These are phyloP conservation scores for Leccinum sublutescens DNA, from an alignment of 768 basidiomycete genomes.

Conservation along the genomic window DNA sequence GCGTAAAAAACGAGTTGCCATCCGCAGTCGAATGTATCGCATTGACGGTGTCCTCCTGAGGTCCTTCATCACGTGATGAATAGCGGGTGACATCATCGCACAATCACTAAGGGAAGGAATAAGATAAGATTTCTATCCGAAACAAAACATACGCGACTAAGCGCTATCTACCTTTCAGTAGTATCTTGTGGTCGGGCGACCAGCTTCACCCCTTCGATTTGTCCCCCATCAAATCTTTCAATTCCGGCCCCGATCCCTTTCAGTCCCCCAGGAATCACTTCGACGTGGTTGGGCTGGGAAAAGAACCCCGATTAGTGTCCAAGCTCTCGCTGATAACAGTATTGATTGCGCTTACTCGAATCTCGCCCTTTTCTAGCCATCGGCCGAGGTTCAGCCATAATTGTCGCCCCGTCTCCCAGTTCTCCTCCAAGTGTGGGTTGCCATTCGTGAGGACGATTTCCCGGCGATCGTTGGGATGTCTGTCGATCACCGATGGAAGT, in stretches of 20 bases:
- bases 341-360: slow-evolving; percentile 23
- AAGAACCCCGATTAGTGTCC: neutral
- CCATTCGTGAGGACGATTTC: slow-evolving; percentile 33
- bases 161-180: slow-evolving; percentile 35
- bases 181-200: slow-evolving; percentile 45
- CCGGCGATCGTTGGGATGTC: slow-evolving; percentile 25
- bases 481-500: slow-evolving; percentile 33
- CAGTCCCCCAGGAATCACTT: slow-evolving; percentile 42
- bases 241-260: slow-evolving; percentile 42
- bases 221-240: slow-evolving; percentile 38
- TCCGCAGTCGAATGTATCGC: slow-evolving; percentile 31
- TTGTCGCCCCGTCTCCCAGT: slow-evolving; percentile 34
- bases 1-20: slow-evolving; percentile 32
- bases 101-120: slow-evolving; percentile 21
- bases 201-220: slow-evolving; percentile 46
- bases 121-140: slow-evolving; percentile 28
- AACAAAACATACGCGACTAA: slow-evolving; percentile 17
- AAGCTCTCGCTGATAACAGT: neutral
- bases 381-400: slow-evolving; percentile 27
- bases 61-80: slow-evolving; percentile 24
- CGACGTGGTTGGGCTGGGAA: slow-evolving; percentile 42
- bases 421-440: slow-evolving; percentile 33
- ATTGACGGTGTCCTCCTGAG: slow-evolving; percentile 31
- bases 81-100: slow-evolving; percentile 13
- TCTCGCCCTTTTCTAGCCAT: slow-evolving; percentile 34